Evolutionary conservation across 2,329 filamentous ascomycete species (phyloP).

Genomic region (Geosmithia morbida): DNA sequence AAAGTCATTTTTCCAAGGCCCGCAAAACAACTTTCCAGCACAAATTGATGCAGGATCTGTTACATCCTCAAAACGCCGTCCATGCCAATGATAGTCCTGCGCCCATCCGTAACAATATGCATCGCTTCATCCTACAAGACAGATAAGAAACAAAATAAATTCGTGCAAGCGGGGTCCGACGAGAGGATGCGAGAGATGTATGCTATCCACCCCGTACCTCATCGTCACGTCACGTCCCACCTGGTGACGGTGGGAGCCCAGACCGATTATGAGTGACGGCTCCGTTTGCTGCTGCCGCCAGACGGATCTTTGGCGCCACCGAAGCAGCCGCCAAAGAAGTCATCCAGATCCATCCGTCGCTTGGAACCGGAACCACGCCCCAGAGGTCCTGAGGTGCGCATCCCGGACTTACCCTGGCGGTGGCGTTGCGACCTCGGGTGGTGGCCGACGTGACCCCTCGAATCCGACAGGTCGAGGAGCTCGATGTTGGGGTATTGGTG

Average conservation of each 20-base stretch:
- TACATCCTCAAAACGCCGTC: conserved; percentile 21
- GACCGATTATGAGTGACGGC: conserved; percentile 26
- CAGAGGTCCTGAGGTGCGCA: conserved; percentile 23
- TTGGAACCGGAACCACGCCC: conserved; percentile 57
- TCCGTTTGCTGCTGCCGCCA: conserved; percentile 32
- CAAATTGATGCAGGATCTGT: conserved; percentile 3
- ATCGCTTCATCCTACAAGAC: conserved; percentile 8
- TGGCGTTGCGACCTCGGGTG: conserved; percentile 5
- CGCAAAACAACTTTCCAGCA: background rate
- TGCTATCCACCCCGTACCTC: too few relatives aligned
- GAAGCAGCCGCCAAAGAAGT: conserved; percentile 59
- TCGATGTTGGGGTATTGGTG: conserved; percentile 47
- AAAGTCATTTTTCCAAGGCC: background rate
- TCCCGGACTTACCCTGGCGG: conserved; percentile 5
- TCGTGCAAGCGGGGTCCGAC: background rate
- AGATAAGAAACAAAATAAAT: conserved; percentile 3
- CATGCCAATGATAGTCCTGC: conserved; percentile 19
- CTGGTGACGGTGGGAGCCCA: too few relatives aligned
- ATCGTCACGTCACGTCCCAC: too few relatives aligned
- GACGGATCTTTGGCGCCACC: conserved; percentile 44
- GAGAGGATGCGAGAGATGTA: too few relatives aligned
- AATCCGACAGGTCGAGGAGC: conserved; percentile 44
- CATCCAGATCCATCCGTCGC: conserved; percentile 56
- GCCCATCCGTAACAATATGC: conserved; percentile 17
- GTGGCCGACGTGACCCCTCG: conserved; percentile 16